Base-by-base conservation (phyloP, 345 rosid species). In the Euphorbia lathyris region DNA sequence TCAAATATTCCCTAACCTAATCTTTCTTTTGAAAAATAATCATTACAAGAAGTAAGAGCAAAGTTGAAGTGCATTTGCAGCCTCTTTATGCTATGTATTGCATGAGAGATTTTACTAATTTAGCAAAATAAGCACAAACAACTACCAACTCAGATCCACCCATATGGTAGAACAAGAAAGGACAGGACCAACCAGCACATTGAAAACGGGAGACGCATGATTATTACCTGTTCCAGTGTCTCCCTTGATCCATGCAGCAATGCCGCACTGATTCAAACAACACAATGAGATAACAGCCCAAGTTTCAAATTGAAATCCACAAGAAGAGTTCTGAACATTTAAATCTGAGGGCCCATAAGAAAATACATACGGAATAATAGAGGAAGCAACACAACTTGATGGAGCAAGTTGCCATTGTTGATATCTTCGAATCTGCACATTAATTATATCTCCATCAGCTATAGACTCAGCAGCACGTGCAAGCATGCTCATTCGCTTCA, bases 401-500 rank as follows among this genome's bases (percentile, higher is more conserved):
- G 84, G 97, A 69, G 93, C 90, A 57, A 92, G 98, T 74, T 95
- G 97, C 99, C 99, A 95, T 72, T 87, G 99, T 56, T 89, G 84
- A 82, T 92, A 78, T 88, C 97, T 90, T 68, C 99, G 87, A 77
- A 95, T 90, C 80, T 92, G 98, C 66, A 92, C 97, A 76, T 90
- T 95, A 77, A 88, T 76, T 75, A 92, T 87, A 83, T 95, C 99
- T 60, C 97, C 98, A 78, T 92, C 86, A 0, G 88, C 86, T 53
- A 95, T 92, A 73, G 98, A 92, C 58, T 95, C 99, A 72, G 99
- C 97, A 82, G 99, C 90, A 59, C 82, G 93, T 58, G 98, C 90
- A 80, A 95, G 77, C 66, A 78, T 76, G 36, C 79, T 88, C 98
- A 95, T 78, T 40, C 91, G 86, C 78, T 90, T 88, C 69, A 86